Evolutionary conservation across 768 basidiomycete species (phyloP), one percentile per base, ranked within the genome.

Genomic region (Amanita phalloides): DNA sequence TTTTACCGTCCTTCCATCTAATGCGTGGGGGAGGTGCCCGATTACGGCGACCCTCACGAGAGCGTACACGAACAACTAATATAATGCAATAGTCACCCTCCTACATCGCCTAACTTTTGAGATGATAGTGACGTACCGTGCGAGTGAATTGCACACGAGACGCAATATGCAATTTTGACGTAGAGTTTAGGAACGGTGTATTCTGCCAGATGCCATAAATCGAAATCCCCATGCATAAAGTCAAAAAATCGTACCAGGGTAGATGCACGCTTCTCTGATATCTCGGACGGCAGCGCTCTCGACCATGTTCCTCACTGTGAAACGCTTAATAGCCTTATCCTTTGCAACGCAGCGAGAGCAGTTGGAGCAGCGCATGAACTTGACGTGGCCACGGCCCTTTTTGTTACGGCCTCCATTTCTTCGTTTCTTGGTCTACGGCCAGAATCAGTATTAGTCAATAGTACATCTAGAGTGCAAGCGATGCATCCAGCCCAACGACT

Each of bases 251-350:
- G 58, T 62, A 93, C 92, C 91, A 53, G 75, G 70, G 74, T 97
- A 99, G 56, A 97, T 86, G 63, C 84, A 87, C 38, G 94, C 93
- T 62, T 98, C 96, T 66, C 86, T 90, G 67, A 99, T 88, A 75
- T 99, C 96, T 57, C 94, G 79, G 60, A 97, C 90, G 50, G 95
- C 95, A 42, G 96, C 96, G 65, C 90, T 90, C 81, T 98, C 95
- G 53, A 99, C 93, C 90, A 98, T 98, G 83, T 99, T 99, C 72
- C 93, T 84, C 65, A 98, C 95, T 36, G 94, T 96, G 82, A 95
- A 95, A 48, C 96, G 81, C 77, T 96, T 96, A 86, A 98, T 96
- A 59, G 95, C 95, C 81, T 98, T 98, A 78, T 98, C 95, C 79
- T 98, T 98, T 61, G 78, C 86, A 54, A 96, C 93, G 68, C 90